phyloP scores from a whole-genome alignment of 345 rosid genomes.

The Gossypium bickii region DNA sequence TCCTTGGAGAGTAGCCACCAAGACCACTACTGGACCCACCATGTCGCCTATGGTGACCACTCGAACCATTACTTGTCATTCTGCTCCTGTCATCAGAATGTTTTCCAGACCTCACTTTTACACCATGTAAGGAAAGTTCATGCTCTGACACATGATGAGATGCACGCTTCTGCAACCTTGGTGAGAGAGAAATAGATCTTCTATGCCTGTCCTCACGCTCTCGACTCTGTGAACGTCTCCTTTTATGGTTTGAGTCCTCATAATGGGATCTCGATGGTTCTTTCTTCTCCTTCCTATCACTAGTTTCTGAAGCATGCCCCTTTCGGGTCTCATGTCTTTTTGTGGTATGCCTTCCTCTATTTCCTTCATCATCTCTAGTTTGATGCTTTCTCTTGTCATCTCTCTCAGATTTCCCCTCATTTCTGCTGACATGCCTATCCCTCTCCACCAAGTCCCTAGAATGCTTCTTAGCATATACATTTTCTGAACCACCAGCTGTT shows the following conservation, averaged over 20 bases:
- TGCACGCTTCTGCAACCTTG: conserved; percentile 40
- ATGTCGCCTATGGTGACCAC: conserved; percentile 48
- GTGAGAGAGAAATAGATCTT: conserved; percentile 55
- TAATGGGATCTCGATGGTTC: conserved; percentile 47
- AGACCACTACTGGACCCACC: conserved; percentile 61
- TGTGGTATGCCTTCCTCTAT: conserved; percentile 32
- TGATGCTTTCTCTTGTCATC: conserved; percentile 47
- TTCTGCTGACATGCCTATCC: conserved; percentile 36
- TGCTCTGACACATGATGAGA: conserved; percentile 41
- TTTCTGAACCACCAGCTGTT: conserved; percentile 30
- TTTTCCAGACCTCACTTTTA: conserved; percentile 44
- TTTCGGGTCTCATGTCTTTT: conserved; percentile 47
- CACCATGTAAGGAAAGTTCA: conserved; percentile 34
- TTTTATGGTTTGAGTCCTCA: conserved; percentile 47
- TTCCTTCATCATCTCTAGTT: conserved; percentile 38
- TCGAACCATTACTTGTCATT: conserved; percentile 39
- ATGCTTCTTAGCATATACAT: conserved; percentile 38
- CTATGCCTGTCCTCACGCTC: conserved; percentile 45
- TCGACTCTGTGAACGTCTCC: conserved; percentile 65
- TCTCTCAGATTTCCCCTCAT: conserved; percentile 38
- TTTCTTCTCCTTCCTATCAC: conserved; percentile 46
- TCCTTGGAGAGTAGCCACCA: conserved; percentile 94
- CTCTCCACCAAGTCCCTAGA: conserved; percentile 41
- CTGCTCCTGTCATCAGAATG: conserved; percentile 41
- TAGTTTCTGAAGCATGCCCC: conserved; percentile 37